Base-by-base conservation (phyloP, 768 basidiomycete species). In the Filobasidium floriforme region DNA sequence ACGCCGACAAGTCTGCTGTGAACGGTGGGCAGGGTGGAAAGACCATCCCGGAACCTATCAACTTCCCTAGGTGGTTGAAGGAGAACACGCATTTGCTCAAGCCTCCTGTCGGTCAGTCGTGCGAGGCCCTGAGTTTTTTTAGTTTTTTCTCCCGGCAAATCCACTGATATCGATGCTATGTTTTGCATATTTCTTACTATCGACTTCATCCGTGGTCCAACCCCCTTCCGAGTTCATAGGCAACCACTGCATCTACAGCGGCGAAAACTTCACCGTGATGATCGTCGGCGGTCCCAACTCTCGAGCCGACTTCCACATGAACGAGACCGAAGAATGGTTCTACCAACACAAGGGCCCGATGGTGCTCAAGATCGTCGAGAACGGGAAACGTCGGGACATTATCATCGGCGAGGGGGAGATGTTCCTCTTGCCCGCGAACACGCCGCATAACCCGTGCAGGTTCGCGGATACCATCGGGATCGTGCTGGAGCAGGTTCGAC, bases 311-410 rank as follows among this genome's bases (percentile, higher is more conserved):
- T 97, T 92, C 74, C 94, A 98, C 78, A 80, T 96, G 51, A 98
- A 97, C 76, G 87, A 96, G 80, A 97, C 93, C 0, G 92, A 96
- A 83, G 94, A 98, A 79, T 97, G 92, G 93, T 98, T 97, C 79
- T 97, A 92, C 79, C 94, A 99, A 76, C 83, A 93, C 81, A 92
- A 92, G 77, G 94, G 94, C 1, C 85, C 84, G 1, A 97, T 98
- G 92, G 81, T 90, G 1, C 82, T 99, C 24, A 86, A 89, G 67
- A 87, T 90, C 0, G 87, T 96, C 18, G 80, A 80, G 65, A 76
- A 79, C 61, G 80, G 80, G 0, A 69, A 75, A 51, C 73, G 75
- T 19, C 82, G 83, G 74, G 94, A 98, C 76, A 89, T 97, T 59
- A 81, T 80, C 29, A 96, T 98, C 71, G 88, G 87, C 69, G 92